Percentiles rank a stretch among this genome's conserved stretches.
phyloP scores from a whole-genome alignment of 495 filamentous ascomycete species.

The Penicillium dipodomyicola region DNA sequence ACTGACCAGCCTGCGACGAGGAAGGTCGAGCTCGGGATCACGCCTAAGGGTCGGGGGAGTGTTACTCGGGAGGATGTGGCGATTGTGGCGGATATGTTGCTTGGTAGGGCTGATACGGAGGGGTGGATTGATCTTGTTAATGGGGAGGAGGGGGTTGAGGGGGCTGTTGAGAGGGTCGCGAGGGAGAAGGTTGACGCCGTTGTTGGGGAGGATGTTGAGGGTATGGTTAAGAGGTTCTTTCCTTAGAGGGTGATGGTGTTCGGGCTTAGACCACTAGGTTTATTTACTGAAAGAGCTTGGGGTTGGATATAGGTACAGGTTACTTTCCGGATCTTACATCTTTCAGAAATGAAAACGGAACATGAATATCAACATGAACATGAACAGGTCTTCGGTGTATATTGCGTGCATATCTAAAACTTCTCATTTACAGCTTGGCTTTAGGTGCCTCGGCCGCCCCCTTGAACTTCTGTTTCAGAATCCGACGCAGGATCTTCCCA shows the following conservation, averaged over 20 bases:
- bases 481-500: conserved; percentile 83
- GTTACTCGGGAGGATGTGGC: conserved; percentile 70
- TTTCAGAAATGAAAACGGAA: neutral
- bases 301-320: neutral
- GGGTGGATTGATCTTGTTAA: conserved; percentile 60
- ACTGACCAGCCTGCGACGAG: conserved; percentile 57
- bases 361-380: neutral
- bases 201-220: conserved; percentile 63
- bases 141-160: conserved; percentile 56
- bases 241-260: conserved; percentile 1
- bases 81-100: conserved; percentile 59
- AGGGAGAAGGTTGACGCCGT: conserved; percentile 61
- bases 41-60: conserved; percentile 45
- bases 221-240: conserved; percentile 44
- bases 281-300: neutral
- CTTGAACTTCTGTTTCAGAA: conserved; percentile 57
- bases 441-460: conserved; percentile 39
- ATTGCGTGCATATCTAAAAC: neutral
- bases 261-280: neutral
- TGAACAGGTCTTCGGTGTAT: conserved; percentile 1
- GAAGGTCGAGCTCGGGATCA: conserved; percentile 64
- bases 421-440: conserved; percentile 40
- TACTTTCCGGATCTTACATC: neutral
- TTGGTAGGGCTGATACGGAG: conserved; percentile 58
- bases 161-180: conserved; percentile 64